Conservation (phyloP, 2,329 filamentous ascomycete species). For the Myriosclerotinia curreyana region DNA sequence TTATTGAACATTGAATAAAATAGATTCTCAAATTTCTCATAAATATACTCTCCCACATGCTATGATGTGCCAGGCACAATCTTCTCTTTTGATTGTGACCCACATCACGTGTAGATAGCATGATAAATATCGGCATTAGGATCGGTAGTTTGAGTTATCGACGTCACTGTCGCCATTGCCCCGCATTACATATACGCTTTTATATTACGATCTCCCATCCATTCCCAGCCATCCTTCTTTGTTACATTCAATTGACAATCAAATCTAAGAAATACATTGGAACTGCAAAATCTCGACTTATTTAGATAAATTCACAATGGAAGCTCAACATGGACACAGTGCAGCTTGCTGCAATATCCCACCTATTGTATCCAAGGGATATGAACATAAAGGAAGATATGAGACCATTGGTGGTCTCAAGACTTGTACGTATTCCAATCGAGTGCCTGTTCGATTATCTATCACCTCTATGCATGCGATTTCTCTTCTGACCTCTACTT, state of each 20-base stretch:
- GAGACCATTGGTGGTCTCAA: constrained; percentile 55
- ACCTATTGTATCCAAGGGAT: constrained; percentile 54
- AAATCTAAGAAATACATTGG: neutral
- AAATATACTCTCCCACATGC: neutral
- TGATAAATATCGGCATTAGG: neutral
- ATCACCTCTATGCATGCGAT: neutral
- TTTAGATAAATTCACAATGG: neutral
- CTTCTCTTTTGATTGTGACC: neutral
- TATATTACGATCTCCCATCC: neutral
- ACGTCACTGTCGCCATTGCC: constrained; percentile 16
- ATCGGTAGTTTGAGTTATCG: neutral
- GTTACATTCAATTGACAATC: neutral
- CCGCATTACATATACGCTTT: constrained; percentile 2
- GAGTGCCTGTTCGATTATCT: neutral
- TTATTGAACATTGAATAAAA: neutral
- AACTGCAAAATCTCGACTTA: neutral
- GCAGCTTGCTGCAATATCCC: constrained; percentile 58
- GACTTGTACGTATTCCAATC: constrained; percentile 44
- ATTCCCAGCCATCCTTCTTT: neutral
- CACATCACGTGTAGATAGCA: constrained; percentile 16
- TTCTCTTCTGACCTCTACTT: neutral
- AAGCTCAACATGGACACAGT: constrained; percentile 47
- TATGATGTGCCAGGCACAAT: neutral
- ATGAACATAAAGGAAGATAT: constrained; percentile 55
- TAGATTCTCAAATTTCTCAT: neutral